Evolutionary conservation across 208 protist species (phyloP), one percentile per base, ranked within the genome.

Genomic region (Crithidia bombi): DNA sequence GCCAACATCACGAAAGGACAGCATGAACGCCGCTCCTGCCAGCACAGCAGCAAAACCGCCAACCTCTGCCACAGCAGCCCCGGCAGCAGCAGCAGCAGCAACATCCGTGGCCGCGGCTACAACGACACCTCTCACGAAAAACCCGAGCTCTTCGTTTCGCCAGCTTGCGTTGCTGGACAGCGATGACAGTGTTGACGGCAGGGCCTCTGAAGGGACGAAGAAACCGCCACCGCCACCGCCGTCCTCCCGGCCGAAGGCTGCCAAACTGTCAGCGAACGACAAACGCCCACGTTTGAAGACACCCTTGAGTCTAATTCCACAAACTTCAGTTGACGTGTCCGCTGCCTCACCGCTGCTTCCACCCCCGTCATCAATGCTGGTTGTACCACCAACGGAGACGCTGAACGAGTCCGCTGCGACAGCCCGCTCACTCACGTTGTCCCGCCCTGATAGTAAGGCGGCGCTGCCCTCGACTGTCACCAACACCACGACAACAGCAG

Each of bases 301-400:
- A 14, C 38, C 56, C 15, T 17, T 25, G 25, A 62, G 38, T 25
- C 38, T 62, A n/a, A 62, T 62, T 3, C 56, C 56, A 23, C 56
- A 44, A 15, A 3, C 38, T 10, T 25, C 38, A 2, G n/a, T 26
- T 3, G 56, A 62, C 6, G 54, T 43, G n/a, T 39, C 54, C 12
- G 28, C 50, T 5, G 50, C 50, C 25, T 55, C 28, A 28, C 50
- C 50, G 50, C 50, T 36, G 50, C 50, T 55, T 6, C 7, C 50
- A 14, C 50, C 50, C 12, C 50, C 50, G 50, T 55, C 50, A 3
- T 36, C 28, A 17, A 28, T 28, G 50, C 5, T 55, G 28, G 6
- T 55, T 4, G 50, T 55, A 5, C 15, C 50, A 6, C n/a, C 54
- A 7, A 49, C 56, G 11, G 56, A 21, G 6, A 51, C 33, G 38